Evolutionary conservation across 1,284 basidiomycete species (phyloP), one percentile per base, ranked within the genome.

Genomic region (Malassezia dermatis): DNA sequence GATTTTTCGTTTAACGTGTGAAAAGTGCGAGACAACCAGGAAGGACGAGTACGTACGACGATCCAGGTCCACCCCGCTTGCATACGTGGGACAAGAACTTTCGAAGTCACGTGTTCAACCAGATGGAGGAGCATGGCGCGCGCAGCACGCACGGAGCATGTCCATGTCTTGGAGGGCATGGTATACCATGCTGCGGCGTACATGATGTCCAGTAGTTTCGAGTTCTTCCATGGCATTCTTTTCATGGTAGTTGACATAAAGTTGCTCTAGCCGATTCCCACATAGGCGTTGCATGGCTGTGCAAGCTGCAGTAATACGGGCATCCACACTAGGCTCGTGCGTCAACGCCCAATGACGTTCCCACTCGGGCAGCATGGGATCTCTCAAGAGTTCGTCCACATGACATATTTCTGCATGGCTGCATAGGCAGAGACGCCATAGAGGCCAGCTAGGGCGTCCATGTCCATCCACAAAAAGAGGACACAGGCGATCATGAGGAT

Each of bases 101-200:
- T 39, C 21, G 37, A 39, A 1, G 21, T 39, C 37, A 39, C 37
- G 37, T 39, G 37, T 39, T 21, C 37, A 21, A 4, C 19, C 37
- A 39, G 27, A 23, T 19, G 21, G 34, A 24, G 48, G 50, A 31
- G 28, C 19, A 11, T 41, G 23, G 13, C 49, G 28, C 4, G 27
- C 28, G 0, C n/a, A 40, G 13, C 44, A 47, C 3, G 28, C 28
- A 17, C 32, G 39, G 28, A 55, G 53, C 13, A 44, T 32, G 41
- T 43, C 40, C 30, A 19, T 24, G n/a, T 55, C 53, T 43, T 55
- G 53, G n/a, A 46, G 30, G 11, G 53, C 53, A 30, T 43, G 53
- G 12, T 47, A 39, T 13, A 55, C 40, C 4, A 32, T 35, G 13
- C 39, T 40, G 31, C 45, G 53, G 6, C 48, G 39, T 13, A 27